phyloP scores from a whole-genome alignment of 208 protist species.

The Tritrichomonas foetus region DNA sequence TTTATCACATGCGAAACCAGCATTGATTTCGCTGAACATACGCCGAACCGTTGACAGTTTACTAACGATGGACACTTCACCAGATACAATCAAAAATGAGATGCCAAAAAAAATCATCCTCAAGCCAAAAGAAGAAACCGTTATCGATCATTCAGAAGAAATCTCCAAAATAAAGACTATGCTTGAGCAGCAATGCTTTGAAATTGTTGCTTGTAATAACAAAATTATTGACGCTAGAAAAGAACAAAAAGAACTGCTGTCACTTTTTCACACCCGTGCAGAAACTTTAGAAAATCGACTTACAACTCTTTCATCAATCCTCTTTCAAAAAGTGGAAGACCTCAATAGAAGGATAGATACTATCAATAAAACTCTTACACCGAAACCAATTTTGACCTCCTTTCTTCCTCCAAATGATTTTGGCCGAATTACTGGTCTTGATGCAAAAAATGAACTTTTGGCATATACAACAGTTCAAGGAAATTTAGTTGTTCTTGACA shows the following conservation, averaged over 20 bases:
- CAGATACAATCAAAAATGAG: not conserved
- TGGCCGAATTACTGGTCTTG: not conserved
- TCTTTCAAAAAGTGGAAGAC: not conserved
- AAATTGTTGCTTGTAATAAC: not conserved
- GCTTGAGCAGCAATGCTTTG: slow-evolving; percentile 1
- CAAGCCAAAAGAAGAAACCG: not conserved
- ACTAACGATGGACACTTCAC: not conserved
- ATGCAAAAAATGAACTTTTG: not conserved
- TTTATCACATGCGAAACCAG: not conserved
- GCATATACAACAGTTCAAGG: not conserved
- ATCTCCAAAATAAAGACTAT: not conserved
- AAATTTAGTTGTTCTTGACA: not conserved
- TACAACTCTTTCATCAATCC: not conserved
- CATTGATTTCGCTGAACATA: not conserved
- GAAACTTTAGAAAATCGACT: not conserved
- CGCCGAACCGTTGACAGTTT: not conserved
- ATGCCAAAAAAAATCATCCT: not conserved
- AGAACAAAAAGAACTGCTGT: not conserved
- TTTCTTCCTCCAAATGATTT: not conserved
- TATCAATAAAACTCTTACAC: not conserved
- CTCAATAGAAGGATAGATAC: not conserved
- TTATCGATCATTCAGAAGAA: not conserved
- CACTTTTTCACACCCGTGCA: not conserved
- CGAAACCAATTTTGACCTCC: not conserved
- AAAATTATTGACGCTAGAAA: not conserved